Conservation (phyloP, 305 asterid species). For the Ilex paraguariensis region DNA sequence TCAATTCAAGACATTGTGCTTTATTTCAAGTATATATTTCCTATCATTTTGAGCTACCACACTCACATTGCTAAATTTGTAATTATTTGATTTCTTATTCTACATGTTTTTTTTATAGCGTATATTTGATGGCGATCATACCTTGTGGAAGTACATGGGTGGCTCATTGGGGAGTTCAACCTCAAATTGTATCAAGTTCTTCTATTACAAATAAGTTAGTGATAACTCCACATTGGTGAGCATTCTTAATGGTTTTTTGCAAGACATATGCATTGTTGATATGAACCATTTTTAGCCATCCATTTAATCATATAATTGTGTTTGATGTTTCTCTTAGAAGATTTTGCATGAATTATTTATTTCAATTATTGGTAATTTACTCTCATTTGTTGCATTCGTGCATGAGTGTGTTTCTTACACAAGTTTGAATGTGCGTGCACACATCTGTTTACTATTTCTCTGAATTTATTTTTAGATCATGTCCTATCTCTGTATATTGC, state of each 20-base stretch:
- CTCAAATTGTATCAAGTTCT: constrained; percentile 45
- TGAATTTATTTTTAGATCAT: too few species aligned
- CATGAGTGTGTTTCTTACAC: too few species aligned
- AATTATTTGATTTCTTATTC: not conserved
- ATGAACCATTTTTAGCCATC: too few species aligned
- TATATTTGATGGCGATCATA: constrained; percentile 68
- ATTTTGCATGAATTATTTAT: too few species aligned
- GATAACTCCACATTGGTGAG: constrained; percentile 42
- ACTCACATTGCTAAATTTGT: not conserved
- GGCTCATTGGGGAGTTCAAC: constrained; percentile 69
- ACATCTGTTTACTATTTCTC: too few species aligned
- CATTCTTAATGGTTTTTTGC: not conserved
- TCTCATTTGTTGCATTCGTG: too few species aligned
- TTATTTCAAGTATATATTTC: too few species aligned
- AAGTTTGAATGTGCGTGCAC: too few species aligned
- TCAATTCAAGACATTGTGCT: too few species aligned
- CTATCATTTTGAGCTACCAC: not conserved
- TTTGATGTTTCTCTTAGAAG: not conserved
- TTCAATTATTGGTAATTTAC: too few species aligned
- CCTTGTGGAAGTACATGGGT: constrained; percentile 91
- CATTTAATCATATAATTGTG: not conserved
- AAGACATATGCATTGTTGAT: not conserved
- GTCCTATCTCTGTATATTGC: too few species aligned
- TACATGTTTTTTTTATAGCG: constrained; percentile 19
- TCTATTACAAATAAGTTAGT: constrained; percentile 35